Evolutionary conservation across 106 monocot genomes (phyloP), one percentile per base, ranked within the genome.

Genomic region (Dioscorea alata): DNA sequence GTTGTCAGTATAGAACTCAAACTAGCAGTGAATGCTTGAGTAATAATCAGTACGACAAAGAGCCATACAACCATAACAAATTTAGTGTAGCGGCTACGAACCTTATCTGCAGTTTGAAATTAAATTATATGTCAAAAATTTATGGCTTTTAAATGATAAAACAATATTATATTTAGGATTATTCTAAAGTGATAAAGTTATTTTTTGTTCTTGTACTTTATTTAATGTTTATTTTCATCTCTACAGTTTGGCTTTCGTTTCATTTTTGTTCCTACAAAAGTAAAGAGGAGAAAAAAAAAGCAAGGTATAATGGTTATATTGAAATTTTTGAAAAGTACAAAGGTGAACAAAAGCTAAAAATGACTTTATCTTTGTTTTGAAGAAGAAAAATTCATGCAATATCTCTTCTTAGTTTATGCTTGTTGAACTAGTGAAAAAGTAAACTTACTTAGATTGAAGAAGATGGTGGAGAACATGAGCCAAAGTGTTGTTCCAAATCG

Each of bases 401-500:
- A 13, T 61, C n/a, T n/a, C n/a, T n/a, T n/a, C n/a, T n/a, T n/a
- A n/a, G n/a, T n/a, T n/a, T n/a, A n/a, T n/a, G n/a, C n/a, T n/a
- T n/a, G n/a, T 24, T 22, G 5, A 61, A 19, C 23, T 8, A 19
- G 23, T 61, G 23, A 61, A 61, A 4, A 9, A 23, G 25, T 61
- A 63, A 8, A 14, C 63, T 25, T 32, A 63, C 63, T 63, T 4
- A 12, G 25, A 4, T 4, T 1, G 4, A 63, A 63, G 63, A 63
- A 63, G 13, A 28, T 33, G 33, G 63, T 14, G 4, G 33, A 31
- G 33, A 63, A 21, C 28, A 63, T 63, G 15, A 63, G n/a, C 63
- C 63, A 63, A 8, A 63, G 63, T 13, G 49, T 50, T 35, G 66
- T 32, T 32, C 63, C 63, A 15, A 63, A 13, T 63, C 33, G 63